These are phyloP conservation scores for Tolypocladium sp. DNA, from an alignment of 2,329 filamentous ascomycete species.

Conservation along the genomic window DNA sequence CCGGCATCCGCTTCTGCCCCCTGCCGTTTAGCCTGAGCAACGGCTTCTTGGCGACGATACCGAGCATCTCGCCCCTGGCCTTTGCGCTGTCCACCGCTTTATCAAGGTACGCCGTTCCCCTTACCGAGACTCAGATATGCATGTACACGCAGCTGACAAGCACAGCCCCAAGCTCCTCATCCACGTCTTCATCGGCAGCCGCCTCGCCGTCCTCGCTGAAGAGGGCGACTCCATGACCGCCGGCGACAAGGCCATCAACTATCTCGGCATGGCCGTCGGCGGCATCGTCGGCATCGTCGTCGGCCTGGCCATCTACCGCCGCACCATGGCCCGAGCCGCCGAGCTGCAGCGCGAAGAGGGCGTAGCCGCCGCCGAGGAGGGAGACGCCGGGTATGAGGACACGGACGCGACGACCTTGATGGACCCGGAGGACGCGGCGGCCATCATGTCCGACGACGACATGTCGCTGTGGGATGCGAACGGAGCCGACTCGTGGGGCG, in stretches of 20 bases:
- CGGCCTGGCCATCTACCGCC: constrained; percentile 76
- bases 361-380: constrained; percentile 18
- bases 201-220: constrained; percentile 76
- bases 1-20: constrained; percentile 88
- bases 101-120: constrained; percentile 40
- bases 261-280: constrained; percentile 68
- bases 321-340: constrained; percentile 54
- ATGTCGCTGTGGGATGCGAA: constrained; percentile 45
- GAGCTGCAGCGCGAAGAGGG: constrained; percentile 43
- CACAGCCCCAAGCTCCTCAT: constrained; percentile 74
- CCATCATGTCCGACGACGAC: constrained; percentile 49
- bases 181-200: constrained; percentile 83
- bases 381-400: constrained; percentile 31
- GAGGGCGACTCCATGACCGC: constrained; percentile 73
- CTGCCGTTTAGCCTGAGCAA: constrained; percentile 90
- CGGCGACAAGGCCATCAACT: constrained; percentile 73
- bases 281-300: constrained; percentile 63
- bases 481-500: constrained; percentile 22
- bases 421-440: constrained; percentile 41
- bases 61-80: constrained; percentile 66
- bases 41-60: constrained; percentile 88
- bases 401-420: constrained; percentile 29
- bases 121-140: too few relatives aligned
- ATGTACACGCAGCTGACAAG: constrained; percentile 2
- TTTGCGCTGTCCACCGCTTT: constrained; percentile 79